These are phyloP conservation scores for Sutorius eximius DNA, from an alignment of 1,284 basidiomycete genomes.

Conservation along the genomic window DNA sequence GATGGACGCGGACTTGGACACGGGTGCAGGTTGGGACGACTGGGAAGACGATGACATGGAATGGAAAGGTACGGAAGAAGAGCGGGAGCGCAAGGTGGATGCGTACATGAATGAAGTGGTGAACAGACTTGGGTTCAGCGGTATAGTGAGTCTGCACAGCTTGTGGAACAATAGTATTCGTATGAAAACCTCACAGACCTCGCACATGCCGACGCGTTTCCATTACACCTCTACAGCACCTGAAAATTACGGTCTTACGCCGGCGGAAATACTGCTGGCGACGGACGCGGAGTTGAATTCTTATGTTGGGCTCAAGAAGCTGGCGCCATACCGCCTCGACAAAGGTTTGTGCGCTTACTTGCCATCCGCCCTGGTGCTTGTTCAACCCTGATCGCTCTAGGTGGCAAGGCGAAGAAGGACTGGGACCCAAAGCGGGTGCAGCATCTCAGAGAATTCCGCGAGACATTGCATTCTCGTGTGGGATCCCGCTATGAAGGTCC, in stretches of 20 bases:
- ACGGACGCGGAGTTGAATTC: slow-evolving; percentile 93
- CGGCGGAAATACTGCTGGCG: slow-evolving; percentile 89
- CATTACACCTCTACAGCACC: slow-evolving; percentile 79
- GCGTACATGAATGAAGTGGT: slow-evolving; percentile 91
- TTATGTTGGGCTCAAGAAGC: slow-evolving; percentile 84
- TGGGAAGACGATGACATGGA: slow-evolving; percentile 52
- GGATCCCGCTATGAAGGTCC: slow-evolving; percentile 17
- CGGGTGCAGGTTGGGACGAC: slow-evolving; percentile 15
- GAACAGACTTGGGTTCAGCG: slow-evolving; percentile 91
- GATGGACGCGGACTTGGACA: slow-evolving; percentile 71
- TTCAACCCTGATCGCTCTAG: slow-evolving; percentile 5
- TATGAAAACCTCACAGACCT: slow-evolving; percentile 55
- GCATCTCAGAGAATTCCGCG: slow-evolving; percentile 74
- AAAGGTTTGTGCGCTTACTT: slow-evolving; percentile 20
- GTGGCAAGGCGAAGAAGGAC: slow-evolving; percentile 38
- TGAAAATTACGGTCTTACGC: slow-evolving; percentile 71
- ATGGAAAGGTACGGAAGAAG: slow-evolving; percentile 85
- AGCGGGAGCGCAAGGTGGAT: slow-evolving; percentile 78
- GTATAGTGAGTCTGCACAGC: slow-evolving; percentile 64
- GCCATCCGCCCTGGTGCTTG: background rate
- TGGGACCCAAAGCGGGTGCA: slow-evolving; percentile 70
- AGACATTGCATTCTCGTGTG: slow-evolving; percentile 34
- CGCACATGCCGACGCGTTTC: slow-evolving; percentile 90
- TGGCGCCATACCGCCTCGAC: slow-evolving; percentile 79
- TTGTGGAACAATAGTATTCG: slow-evolving; percentile 4